Conservation (phyloP, 164 flowering plant genomes). For the Hamamelis virginiana region DNA sequence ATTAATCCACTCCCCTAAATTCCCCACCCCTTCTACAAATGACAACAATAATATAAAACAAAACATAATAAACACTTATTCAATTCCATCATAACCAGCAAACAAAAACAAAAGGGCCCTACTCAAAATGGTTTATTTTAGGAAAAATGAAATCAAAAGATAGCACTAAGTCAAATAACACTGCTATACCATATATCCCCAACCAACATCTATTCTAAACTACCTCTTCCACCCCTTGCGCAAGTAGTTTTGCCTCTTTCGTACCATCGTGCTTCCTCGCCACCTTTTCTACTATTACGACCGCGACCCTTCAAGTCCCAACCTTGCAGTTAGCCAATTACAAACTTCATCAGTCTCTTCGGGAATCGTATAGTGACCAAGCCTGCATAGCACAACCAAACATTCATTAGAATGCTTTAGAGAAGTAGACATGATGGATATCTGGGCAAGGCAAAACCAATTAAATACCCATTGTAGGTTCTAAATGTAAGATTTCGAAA, state of each 20-base stretch:
- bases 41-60: too few species aligned
- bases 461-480: conserved; percentile 41
- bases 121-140: not conserved
- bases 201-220: conserved; percentile 1
- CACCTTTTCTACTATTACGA: not conserved
- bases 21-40: too few species aligned
- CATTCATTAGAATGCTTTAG: not conserved
- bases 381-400: conserved; percentile 20
- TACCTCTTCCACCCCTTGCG: not conserved
- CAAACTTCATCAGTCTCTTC: conserved; percentile 37
- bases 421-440: not conserved
- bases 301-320: conserved; percentile 25
- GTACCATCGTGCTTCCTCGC: not conserved
- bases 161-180: not conserved
- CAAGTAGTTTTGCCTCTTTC: not conserved
- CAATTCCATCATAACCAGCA: too few species aligned
- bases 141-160: not conserved
- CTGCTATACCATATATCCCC: not conserved
- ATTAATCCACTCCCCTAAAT: too few species aligned
- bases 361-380: conserved; percentile 37
- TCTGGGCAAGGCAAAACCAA: not conserved
- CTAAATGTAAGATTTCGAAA: conserved; percentile 52
- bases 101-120: not conserved
- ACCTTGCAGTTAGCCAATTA: conserved; percentile 24
- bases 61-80: too few species aligned